Evolutionary conservation across 352 stramenopile species (phyloP).

Genomic region (Pythium monospermum): DNA sequence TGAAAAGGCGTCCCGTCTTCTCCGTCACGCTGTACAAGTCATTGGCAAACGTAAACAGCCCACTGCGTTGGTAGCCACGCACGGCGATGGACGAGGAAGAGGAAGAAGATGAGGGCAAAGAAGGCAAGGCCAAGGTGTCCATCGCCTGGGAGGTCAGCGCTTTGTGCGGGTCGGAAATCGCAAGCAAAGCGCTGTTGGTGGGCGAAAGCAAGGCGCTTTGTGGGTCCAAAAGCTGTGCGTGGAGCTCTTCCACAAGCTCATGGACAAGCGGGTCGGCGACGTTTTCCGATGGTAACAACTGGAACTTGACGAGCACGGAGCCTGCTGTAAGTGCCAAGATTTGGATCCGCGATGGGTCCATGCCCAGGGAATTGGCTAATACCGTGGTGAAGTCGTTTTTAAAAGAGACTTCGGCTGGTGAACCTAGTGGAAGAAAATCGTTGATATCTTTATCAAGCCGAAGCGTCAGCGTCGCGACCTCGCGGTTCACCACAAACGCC

Average conservation of each 20-base stretch:
- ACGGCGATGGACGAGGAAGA: conserved; percentile 31
- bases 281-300: conserved; percentile 43
- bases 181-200: conserved; percentile 10
- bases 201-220: conserved; percentile 35
- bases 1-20: conserved; percentile 30
- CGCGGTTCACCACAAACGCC: conserved; percentile 34
- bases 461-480: conserved; percentile 44
- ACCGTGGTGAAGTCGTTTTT: conserved; percentile 35
- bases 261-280: conserved; percentile 40
- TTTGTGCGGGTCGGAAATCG: conserved; percentile 26
- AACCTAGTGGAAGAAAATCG: conserved; percentile 42
- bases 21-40: conserved; percentile 58
- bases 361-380: conserved; percentile 34
- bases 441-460: conserved; percentile 61
- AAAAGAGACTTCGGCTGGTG: conserved; percentile 42
- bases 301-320: conserved; percentile 65
- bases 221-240: conserved; percentile 33
- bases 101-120: conserved; percentile 18
- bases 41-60: conserved; percentile 55
- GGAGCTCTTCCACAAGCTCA: conserved; percentile 39
- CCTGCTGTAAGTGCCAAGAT: conserved; percentile 45
- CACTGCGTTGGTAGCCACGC: conserved; percentile 51
- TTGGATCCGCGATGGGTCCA: conserved; percentile 43
- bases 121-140: not conserved
- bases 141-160: conserved; percentile 26